Evolutionary conservation across 306 rosid genomes (phyloP), one percentile per base, ranked within the genome.

Genomic region (Vigna mungo): DNA sequence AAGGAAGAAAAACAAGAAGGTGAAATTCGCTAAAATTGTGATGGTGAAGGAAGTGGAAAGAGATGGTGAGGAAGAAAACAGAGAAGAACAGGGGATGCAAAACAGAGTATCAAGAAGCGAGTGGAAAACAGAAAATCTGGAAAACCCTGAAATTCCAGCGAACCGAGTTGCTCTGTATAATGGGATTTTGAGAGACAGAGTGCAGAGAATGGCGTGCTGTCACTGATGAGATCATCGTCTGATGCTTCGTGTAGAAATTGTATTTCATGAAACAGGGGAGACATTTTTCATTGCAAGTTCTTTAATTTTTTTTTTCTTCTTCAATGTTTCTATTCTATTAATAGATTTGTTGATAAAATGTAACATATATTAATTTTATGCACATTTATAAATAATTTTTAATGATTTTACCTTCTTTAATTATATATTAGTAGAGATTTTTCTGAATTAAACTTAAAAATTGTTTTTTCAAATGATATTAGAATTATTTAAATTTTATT

Each of bases 1-100:
- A 13, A 85, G 72, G 52, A 84, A 59, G 72, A 81, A 43, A 56
- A 46, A 77, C 60, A 89, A 81, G 82, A 94, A 90, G 56, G 97
- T 94, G 65, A 74, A 87, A 60, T 94, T 94, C 72, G 89, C 96
- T 0, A 93, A 85, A 68, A 76, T 81, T 89, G 96, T 92, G 87
- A 88, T 81, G 77, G 86, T 90, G 86, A 91, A 87, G 64, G 89
- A 85, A 47, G 86, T 63, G 32, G 77, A 54, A 18, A 63, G 20
- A 9, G 80, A 78, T 20, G 66, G 43, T 5, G 70, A 73, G 2
- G 85, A 87, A 13, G 75, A 87, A 59, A 61, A 17, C 25, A 80
- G 83, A 68, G 80, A 43, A 30, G 66, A 80, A 76, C 79, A 64
- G 41, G 75, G 75, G 89, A 84, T 32, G 58, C 27, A 55, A 69